phyloP scores from a whole-genome alignment of 2,329 filamentous ascomycete species.

The Diatrype stigma region DNA sequence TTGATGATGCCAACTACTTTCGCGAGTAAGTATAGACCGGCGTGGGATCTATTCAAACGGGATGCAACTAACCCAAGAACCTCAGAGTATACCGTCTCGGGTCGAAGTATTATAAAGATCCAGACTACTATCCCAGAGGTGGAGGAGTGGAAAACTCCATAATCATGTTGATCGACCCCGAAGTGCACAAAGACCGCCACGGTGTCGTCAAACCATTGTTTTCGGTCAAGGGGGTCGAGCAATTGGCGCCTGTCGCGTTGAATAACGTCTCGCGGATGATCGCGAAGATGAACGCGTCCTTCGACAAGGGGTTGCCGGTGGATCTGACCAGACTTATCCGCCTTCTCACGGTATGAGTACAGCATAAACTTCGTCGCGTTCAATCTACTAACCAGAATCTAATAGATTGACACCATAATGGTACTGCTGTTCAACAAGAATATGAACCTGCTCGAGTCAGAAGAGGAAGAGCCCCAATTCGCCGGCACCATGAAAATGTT shows the following conservation, averaged over 20 bases:
- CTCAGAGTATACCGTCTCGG: constrained; percentile 6
- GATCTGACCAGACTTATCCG: constrained; percentile 10
- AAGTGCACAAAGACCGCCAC: constrained; percentile 4
- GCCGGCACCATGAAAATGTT: constrained; percentile 9
- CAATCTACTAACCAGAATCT: background rate
- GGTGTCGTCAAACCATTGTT: constrained; percentile 8
- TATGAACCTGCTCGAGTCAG: constrained; percentile 3
- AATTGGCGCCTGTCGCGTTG: constrained; percentile 4
- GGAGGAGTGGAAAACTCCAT: constrained; percentile 10
- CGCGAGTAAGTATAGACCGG: background rate
- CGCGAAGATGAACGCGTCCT: constrained; percentile 2
- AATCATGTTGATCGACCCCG: constrained; percentile 7
- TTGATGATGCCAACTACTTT: background rate
- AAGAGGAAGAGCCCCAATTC: constrained; percentile 6
- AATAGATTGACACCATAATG: constrained; percentile 13
- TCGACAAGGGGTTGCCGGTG: constrained; percentile 6
- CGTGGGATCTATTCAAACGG: background rate
- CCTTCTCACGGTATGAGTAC: constrained; percentile 6
- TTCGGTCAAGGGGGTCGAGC: constrained; percentile 7
- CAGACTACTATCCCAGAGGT: constrained; percentile 7
- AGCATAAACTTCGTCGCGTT: background rate
- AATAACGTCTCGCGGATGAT: constrained; percentile 4
- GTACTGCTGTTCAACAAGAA: constrained; percentile 7
- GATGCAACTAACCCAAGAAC: background rate
- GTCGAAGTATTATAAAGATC: constrained; percentile 9